Evolutionary conservation across 495 filamentous ascomycete genomes (phyloP).

Genomic region (Tuber aestivum): DNA sequence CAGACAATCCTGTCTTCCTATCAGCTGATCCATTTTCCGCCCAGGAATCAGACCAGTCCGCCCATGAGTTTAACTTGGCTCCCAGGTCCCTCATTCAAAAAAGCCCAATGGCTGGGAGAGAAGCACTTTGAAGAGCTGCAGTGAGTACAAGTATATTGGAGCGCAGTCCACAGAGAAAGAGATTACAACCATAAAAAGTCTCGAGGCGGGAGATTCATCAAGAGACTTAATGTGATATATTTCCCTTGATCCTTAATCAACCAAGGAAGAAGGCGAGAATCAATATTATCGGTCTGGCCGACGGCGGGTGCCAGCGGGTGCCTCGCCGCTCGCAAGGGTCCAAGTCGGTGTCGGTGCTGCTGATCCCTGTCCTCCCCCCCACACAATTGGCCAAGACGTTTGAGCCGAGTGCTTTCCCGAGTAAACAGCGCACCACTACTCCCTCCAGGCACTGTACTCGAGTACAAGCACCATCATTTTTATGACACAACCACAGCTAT

Average conservation of each 20-base stretch:
- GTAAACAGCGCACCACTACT: slow-evolving; percentile 4
- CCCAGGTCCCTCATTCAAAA: neutral
- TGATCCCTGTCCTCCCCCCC: neutral
- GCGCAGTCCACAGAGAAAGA: neutral
- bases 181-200: neutral
- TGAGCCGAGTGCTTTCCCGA: neutral
- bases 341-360: neutral
- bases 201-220: neutral
- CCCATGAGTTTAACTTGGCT: neutral
- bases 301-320: neutral
- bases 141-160: neutral
- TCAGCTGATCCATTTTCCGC: neutral
- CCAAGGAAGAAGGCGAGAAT: neutral
- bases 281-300: neutral
- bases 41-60: neutral
- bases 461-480: neutral
- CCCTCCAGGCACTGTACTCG: no score
- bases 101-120: neutral
- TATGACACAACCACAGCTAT: neutral
- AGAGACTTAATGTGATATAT: neutral
- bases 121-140: neutral
- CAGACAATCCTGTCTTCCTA: neutral
- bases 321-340: neutral
- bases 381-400: neutral
- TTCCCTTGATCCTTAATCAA: neutral